These are phyloP conservation scores for Carex scoparia DNA, from an alignment of 176 grass and related monocot genomes.

Conservation along the genomic window DNA sequence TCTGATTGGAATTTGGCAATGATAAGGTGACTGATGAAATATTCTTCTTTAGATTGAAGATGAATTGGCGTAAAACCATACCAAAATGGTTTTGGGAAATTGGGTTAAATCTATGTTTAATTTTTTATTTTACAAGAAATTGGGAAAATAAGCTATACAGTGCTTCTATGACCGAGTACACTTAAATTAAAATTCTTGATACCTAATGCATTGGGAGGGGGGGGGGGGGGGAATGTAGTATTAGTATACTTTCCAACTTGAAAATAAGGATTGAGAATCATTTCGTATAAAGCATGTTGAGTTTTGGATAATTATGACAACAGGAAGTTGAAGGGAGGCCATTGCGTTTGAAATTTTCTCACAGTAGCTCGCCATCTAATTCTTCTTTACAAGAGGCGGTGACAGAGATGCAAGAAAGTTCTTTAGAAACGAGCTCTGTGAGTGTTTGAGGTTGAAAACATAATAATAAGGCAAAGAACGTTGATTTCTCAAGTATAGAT, in stretches of 20 bases:
- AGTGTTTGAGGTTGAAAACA: conserved; percentile 7
- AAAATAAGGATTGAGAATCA: background rate
- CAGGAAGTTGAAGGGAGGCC: conserved; percentile 86
- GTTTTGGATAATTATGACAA: conserved; percentile 11
- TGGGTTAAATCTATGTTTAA: background rate
- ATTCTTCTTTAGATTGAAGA: background rate
- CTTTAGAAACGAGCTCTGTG: conserved; percentile 28
- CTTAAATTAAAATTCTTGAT: background rate
- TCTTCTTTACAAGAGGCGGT: conserved; percentile 24
- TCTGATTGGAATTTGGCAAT: background rate
- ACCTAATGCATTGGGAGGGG: background rate
- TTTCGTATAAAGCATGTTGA: background rate
- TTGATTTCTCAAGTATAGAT: background rate
- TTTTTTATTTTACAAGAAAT: background rate
- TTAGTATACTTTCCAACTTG: background rate
- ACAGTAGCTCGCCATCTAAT: conserved; percentile 38
- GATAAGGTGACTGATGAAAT: background rate
- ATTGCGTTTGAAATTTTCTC: conserved; percentile 55
- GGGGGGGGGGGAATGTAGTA: background rate
- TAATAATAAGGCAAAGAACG: background rate
- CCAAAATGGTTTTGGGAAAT: background rate
- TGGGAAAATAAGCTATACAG: background rate
- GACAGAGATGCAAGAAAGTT: conserved; percentile 35
- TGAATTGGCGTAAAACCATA: background rate
- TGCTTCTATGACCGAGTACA: background rate